These are phyloP conservation scores for Mollisiaceae sp. DNA, from an alignment of 2,329 filamentous ascomycete genomes.

Conservation along the genomic window DNA sequence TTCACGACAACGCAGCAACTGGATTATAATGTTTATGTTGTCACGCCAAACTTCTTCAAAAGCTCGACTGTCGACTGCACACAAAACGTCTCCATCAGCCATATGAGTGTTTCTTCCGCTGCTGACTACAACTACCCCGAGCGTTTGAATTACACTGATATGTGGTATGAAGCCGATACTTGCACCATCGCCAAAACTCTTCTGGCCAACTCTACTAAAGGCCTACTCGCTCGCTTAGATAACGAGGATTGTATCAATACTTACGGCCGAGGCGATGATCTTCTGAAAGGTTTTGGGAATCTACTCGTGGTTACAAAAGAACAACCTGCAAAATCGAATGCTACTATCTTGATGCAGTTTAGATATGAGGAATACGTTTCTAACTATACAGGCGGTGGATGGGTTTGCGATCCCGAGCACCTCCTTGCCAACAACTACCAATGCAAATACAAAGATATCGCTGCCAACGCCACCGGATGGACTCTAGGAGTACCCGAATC, in stretches of 20 bases:
- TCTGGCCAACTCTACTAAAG: constrained; percentile 14
- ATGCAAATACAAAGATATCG: constrained; percentile 30
- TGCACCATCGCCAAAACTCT: constrained; percentile 20
- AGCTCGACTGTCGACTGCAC: constrained; percentile 20
- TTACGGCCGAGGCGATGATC: constrained; percentile 27
- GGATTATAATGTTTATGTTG: constrained; percentile 33
- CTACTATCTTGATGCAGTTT: constrained; percentile 30
- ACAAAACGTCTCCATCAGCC: constrained; percentile 14
- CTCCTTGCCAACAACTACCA: constrained; percentile 28
- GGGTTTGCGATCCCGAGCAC: constrained; percentile 32
- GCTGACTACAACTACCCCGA: not conserved
- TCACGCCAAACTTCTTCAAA: constrained; percentile 27
- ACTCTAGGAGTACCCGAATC: constrained; percentile 21
- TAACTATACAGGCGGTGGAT: constrained; percentile 32
- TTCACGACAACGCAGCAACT: constrained; percentile 30
- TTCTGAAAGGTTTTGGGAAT: constrained; percentile 25
- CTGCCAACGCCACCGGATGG: constrained; percentile 27
- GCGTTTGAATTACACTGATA: not conserved
- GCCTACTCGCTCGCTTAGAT: constrained; percentile 22
- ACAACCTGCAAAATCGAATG: constrained; percentile 21
- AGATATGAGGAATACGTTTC: constrained; percentile 29
- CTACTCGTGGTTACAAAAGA: constrained; percentile 32
- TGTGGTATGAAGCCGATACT: constrained; percentile 20
- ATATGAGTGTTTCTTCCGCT: not conserved
- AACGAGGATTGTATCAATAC: constrained; percentile 32